A percentile compares a stretch with the other conserved stretches of the same genome.
phyloP scores from a whole-genome alignment of 1,284 basidiomycete genomes.

The Pseudozyma tsukubaensis region DNA sequence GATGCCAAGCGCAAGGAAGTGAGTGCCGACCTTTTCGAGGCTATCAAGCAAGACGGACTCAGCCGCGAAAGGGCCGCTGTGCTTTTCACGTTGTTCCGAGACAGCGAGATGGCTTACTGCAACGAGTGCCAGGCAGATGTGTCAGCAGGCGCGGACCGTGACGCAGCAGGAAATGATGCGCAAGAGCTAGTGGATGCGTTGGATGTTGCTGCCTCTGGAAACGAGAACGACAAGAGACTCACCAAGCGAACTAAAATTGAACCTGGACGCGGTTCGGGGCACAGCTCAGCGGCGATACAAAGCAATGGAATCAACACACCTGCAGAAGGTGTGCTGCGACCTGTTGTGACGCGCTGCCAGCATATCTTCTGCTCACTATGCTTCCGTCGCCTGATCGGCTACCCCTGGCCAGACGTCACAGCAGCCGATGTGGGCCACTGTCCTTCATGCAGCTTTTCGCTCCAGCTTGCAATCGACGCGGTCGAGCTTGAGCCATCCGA shows the following conservation, averaged over 20 bases:
- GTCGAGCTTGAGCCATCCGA: constrained; percentile 49
- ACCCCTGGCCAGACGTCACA: constrained; percentile 40
- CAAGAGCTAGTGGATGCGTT: constrained; percentile 72
- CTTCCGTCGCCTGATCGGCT: constrained; percentile 65
- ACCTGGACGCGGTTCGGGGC: constrained; percentile 8
- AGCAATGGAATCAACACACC: constrained; percentile 43
- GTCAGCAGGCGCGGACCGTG: constrained; percentile 25
- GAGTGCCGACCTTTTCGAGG: constrained; percentile 73
- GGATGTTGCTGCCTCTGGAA: constrained; percentile 70
- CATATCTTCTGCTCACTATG: constrained; percentile 78
- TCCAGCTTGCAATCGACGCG: constrained; percentile 56
- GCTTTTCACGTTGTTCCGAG: constrained; percentile 83
- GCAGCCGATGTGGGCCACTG: constrained; percentile 70
- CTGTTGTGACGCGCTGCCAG: constrained; percentile 84
- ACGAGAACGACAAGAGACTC: constrained; percentile 12
- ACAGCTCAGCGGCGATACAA: constrained; percentile 12
- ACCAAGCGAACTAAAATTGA: constrained; percentile 25
- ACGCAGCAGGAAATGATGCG: constrained; percentile 45
- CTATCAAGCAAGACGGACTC: constrained; percentile 85
- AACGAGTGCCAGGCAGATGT: constrained; percentile 86
- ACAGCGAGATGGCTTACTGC: constrained; percentile 87
- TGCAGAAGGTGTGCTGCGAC: constrained; percentile 16
- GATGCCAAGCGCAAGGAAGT: constrained; percentile 71
- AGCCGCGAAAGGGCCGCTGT: constrained; percentile 79
- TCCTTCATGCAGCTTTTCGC: constrained; percentile 75